Percentiles rank a stretch among this genome's conserved stretches.
Evolutionary conservation across 495 filamentous ascomycete genomes (phyloP).

Genomic region (Bacidia gigantensis): DNA sequence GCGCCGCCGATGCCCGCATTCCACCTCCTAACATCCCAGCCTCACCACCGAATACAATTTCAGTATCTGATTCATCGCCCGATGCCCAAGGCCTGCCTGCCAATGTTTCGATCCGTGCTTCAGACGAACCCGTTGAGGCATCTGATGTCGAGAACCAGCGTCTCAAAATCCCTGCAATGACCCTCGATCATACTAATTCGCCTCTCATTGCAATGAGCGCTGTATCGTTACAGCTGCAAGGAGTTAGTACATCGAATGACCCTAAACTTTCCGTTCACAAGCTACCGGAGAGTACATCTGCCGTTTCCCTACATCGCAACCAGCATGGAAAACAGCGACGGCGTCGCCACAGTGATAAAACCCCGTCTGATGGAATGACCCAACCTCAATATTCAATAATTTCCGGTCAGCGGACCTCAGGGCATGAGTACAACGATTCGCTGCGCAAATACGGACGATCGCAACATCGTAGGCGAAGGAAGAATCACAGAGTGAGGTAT

Average conservation of each 20-base stretch:
- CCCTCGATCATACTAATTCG: not conserved
- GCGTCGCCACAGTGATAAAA: conserved; percentile 1
- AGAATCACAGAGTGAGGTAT: conserved; percentile 3
- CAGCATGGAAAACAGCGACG: conserved; percentile 1
- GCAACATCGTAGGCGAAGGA: conserved; percentile 3
- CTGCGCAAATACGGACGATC: conserved; percentile 1
- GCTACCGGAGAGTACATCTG: not conserved
- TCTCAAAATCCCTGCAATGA: conserved; percentile 1
- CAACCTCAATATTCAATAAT: conserved; percentile 1
- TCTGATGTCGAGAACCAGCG: conserved; percentile 1
- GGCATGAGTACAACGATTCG: conserved; percentile 2
- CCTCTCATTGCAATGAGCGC: not conserved
- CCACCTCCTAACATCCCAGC: not conserved
- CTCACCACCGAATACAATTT: not conserved
- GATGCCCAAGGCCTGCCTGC: not conserved
- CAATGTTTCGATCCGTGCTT: conserved; percentile 1
- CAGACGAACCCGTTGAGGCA: conserved; percentile 1
- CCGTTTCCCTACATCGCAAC: conserved; percentile 1
- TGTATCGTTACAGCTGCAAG: not conserved
- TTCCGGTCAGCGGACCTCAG: conserved; percentile 1
- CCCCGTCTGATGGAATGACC: not conserved
- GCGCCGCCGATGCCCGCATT: not conserved
- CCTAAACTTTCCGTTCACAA: conserved; percentile 1
- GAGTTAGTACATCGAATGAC: not conserved
- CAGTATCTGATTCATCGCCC: conserved; percentile 1